Evolutionary conservation across 2,329 filamentous ascomycete species (phyloP).

Genomic region (Blumeria hordei): DNA sequence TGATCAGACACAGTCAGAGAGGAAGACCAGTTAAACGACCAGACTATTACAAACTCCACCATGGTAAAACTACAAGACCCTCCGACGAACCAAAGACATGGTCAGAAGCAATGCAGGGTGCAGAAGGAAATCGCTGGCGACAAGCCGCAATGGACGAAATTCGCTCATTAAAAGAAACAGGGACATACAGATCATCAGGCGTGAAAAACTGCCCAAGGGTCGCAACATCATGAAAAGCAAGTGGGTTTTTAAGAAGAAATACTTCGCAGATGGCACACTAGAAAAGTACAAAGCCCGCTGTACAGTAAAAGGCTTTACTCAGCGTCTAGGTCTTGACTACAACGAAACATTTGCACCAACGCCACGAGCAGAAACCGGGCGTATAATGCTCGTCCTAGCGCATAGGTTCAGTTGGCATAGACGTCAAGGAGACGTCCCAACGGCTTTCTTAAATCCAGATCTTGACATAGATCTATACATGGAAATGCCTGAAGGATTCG

Average conservation of each 20-base stretch:
- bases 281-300: neutral
- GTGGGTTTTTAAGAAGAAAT: neutral
- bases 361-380: too few species aligned
- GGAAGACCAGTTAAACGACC: too few species aligned
- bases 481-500: neutral
- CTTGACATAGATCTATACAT: neutral
- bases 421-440: neutral
- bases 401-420: neutral
- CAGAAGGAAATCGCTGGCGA: neutral
- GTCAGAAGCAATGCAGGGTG: neutral
- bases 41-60: too few species aligned
- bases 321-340: neutral
- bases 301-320: neutral
- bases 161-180: neutral
- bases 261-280: neutral
- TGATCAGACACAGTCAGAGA: too few species aligned
- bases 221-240: neutral
- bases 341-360: neutral
- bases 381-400: neutral
- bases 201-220: neutral
- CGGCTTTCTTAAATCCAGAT: neutral
- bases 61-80: too few species aligned
- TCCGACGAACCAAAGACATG: neutral
- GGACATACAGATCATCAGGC: neutral
- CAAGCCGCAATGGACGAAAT: neutral